Percentiles rank a stretch among this genome's conserved stretches.
Conservation (phyloP, 2,329 filamentous ascomycete species). For the Allantophomopsis cytisporea region DNA sequence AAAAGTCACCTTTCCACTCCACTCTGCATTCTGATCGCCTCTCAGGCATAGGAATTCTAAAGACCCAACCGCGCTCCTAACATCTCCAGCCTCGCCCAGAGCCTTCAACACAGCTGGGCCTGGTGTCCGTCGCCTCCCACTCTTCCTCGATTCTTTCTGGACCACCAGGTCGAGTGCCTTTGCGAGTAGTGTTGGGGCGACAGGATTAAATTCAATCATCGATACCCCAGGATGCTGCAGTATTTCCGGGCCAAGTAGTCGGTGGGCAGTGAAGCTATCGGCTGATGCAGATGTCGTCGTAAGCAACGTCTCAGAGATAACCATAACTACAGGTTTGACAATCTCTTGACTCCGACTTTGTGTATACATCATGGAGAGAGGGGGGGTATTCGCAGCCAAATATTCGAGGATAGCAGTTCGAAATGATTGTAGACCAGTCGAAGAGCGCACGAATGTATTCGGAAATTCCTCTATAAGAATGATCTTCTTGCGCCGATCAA, state of each 20-base stretch:
- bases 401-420: slow-evolving; percentile 63
- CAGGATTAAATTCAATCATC: slow-evolving; percentile 82
- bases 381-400: slow-evolving; percentile 52
- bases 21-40: slow-evolving; percentile 58
- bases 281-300: slow-evolving; percentile 74
- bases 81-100: slow-evolving; percentile 78
- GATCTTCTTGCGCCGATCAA: slow-evolving; percentile 31
- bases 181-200: slow-evolving; percentile 72
- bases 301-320: slow-evolving; percentile 82
- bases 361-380: slow-evolving; percentile 30
- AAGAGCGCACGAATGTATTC: slow-evolving; percentile 56
- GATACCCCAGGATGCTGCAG: slow-evolving; percentile 66
- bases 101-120: slow-evolving; percentile 66
- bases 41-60: slow-evolving; percentile 86
- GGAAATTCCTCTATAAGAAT: slow-evolving; percentile 76
- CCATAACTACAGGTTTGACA: slow-evolving; percentile 66
- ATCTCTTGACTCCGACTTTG: slow-evolving; percentile 21
- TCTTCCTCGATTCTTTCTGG: slow-evolving; percentile 71
- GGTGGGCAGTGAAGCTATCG: slow-evolving; percentile 87
- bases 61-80: slow-evolving; percentile 82
- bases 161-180: slow-evolving; percentile 77
- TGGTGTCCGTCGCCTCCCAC: slow-evolving; percentile 60
- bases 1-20: slow-evolving; percentile 63
- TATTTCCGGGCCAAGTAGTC: slow-evolving; percentile 77
- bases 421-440: slow-evolving; percentile 54